These are phyloP conservation scores for Auxenochlorella pyrenoidosa DNA, from an alignment of 139 green algal genomes.

Conservation along the genomic window DNA sequence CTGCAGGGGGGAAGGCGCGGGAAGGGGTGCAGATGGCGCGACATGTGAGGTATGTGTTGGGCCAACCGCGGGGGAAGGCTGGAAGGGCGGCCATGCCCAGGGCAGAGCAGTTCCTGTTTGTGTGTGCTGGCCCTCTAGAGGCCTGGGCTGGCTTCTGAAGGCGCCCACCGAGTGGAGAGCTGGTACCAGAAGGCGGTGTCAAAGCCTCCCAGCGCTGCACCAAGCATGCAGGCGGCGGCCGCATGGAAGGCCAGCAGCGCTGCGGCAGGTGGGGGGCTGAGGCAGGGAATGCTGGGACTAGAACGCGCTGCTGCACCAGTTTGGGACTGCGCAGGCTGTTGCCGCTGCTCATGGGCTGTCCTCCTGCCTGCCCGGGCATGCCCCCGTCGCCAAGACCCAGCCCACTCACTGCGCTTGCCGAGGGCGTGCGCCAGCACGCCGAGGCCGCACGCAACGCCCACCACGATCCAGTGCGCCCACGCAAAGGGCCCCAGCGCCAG, in stretches of 20 bases:
- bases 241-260: conserved; percentile 25
- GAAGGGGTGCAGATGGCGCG: background rate
- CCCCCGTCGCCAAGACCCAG: too few relatives aligned
- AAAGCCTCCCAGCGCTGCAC: conserved; percentile 27
- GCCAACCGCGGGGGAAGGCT: background rate
- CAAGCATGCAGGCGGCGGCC: conserved; percentile 16
- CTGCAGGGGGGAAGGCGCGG: background rate
- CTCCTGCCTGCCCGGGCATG: too few relatives aligned
- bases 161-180: conserved; percentile 10
- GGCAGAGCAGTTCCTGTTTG: too few relatives aligned
- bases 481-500: conserved; percentile 30
- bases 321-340: background rate
- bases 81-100: too few relatives aligned
- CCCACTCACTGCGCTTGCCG: background rate
- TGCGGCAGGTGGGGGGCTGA: background rate
- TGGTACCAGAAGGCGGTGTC: conserved; percentile 30
- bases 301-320: background rate
- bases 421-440: conserved; percentile 12
- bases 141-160: too few relatives aligned
- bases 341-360: background rate
- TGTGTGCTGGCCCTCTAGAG: too few relatives aligned
- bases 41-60: too few relatives aligned
- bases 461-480: conserved; percentile 38
- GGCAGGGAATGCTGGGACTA: background rate
- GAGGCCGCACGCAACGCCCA: background rate